Base-by-base conservation (phyloP, 2,329 filamentous ascomycete species). In the Calonectria pseudoturangicola region DNA sequence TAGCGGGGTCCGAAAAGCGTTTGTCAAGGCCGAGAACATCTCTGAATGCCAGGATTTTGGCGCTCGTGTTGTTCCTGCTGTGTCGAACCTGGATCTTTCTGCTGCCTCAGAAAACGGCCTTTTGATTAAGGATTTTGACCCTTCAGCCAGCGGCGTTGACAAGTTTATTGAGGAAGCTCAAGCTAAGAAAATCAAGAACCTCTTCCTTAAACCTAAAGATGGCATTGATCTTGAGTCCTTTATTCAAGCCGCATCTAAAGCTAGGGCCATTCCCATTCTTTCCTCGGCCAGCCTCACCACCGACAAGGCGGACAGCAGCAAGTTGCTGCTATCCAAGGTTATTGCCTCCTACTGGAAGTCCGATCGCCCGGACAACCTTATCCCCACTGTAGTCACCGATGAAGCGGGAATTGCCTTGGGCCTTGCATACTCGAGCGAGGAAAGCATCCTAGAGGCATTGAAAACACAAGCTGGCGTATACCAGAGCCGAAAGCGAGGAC, bases 381-480 rank as follows among this genome's bases (percentile, higher is more conserved):
- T 98, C 77, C 93, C 97, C 2, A 99, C 97, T 0, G 90, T 98
- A 4, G 97, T 99, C 9, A 95, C 94, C 1, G 95, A 99, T 82
- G 95, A 98, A 87, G 88, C 93, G 62, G 96, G 95, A 1, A 88
- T 94, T 25, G 94, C 95, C 10, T 87, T 99, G 16, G 97, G 97
- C 0, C 86, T 99, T 75, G 97, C 98, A 21, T 99, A 98, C 88
- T 98, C 96, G 85, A 98, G 94, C 81, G 92, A 94, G 75, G 94
- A 97, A 84, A 98, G 96, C 82, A 92, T 99, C 41, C 88, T 92
- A 10, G 96, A 98, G 86, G 96, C 96, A 45, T 83, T 99, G 73
- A 91, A 91, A 80, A 98, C 95, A 7, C 87, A 89, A 79, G 88
- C 87, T 0, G 96, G 97, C 39, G 96, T 98, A 45, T 99, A 99